phyloP scores from a whole-genome alignment of 2,329 filamentous ascomycete genomes.

The Fusarium siculi region DNA sequence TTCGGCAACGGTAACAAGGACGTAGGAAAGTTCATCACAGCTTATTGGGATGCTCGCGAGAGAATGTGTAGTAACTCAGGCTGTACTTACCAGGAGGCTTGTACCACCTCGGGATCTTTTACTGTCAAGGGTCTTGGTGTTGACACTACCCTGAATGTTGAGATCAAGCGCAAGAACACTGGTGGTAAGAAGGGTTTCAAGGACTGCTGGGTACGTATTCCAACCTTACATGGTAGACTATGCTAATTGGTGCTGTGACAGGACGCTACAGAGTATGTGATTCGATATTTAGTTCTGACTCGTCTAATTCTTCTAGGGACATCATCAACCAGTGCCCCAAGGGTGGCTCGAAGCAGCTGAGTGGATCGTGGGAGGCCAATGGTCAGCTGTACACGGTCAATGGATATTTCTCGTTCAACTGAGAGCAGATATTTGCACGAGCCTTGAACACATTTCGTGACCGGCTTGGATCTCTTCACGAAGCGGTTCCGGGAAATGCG shows the following conservation, averaged over 20 bases:
- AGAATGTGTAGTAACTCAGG: constrained; percentile 27
- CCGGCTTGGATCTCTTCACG: accelerated
- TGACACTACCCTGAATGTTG: constrained; percentile 10
- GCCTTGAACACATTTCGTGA: accelerated
- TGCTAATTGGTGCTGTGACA: not conserved
- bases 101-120: constrained; percentile 2
- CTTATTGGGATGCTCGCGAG: constrained; percentile 22
- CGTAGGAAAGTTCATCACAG: not conserved
- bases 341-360: not conserved
- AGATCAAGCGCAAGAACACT: constrained; percentile 18
- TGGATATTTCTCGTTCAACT: not conserved
- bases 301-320: constrained; percentile 6
- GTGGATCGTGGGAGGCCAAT: constrained; percentile 5
- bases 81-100: constrained; percentile 20
- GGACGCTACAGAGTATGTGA: constrained; percentile 26
- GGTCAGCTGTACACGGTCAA: constrained; percentile 14
- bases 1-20: constrained; percentile 3
- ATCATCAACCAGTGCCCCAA: constrained; percentile 28
- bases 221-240: accelerated
- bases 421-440: not conserved
- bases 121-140: not conserved
- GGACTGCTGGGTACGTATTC: constrained; percentile 27
- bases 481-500: accelerated
- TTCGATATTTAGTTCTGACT: not conserved
- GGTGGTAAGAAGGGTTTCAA: constrained; percentile 25